Conservation (phyloP, 495 filamentous ascomycete species). For the Penicillium paxilli region DNA sequence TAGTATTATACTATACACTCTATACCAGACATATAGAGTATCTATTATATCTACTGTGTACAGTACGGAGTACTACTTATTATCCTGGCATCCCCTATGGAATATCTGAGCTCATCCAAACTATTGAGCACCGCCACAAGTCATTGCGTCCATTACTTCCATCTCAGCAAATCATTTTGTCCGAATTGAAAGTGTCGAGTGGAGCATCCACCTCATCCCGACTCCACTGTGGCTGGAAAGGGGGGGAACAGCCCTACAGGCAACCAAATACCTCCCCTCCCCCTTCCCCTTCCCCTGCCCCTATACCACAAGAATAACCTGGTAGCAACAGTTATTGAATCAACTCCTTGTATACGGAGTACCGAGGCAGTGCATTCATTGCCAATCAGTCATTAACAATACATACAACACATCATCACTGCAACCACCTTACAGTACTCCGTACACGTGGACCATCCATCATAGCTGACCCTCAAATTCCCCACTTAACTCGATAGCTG, state of each 20-base stretch:
- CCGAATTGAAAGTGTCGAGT: neutral
- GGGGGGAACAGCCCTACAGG: constrained; percentile 16
- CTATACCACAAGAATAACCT: neutral
- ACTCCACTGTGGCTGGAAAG: constrained; percentile 9
- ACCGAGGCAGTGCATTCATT: neutral
- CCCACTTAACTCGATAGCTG: constrained; percentile 1
- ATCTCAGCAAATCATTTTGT: neutral
- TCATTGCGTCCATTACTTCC: neutral
- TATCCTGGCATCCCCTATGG: neutral
- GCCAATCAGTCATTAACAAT: no score
- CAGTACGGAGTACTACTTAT: neutral
- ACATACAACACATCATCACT: neutral
- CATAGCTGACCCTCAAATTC: neutral
- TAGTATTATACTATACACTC: no score
- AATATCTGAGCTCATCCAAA: neutral
- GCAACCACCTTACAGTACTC: no score
- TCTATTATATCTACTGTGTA: neutral
- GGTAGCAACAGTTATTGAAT: neutral
- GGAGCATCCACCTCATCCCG: no score
- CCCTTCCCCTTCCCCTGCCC: neutral
- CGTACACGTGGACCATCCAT: neutral
- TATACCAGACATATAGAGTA: no score
- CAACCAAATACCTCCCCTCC: neutral
- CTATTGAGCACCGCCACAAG: constrained; percentile 1
- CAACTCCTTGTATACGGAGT: neutral